Conservation (phyloP, 352 stramenopile species). For the Globisporangium rhizosaccharum region DNA sequence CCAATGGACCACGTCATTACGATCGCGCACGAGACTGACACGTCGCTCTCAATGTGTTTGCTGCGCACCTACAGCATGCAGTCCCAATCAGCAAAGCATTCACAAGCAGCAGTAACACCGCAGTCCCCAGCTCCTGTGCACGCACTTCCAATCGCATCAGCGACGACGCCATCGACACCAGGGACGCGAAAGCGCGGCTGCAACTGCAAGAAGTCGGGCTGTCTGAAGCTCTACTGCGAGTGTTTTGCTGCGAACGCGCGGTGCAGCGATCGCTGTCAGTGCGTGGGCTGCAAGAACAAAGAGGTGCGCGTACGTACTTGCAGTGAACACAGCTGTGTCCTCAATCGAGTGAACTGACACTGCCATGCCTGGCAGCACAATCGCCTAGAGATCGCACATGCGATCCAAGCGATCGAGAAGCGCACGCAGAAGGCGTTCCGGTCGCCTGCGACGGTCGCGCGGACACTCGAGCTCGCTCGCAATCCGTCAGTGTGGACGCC, state of each 20-base stretch:
- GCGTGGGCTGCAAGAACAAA: constrained; percentile 72
- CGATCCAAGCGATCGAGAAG: constrained; percentile 49
- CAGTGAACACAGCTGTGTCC: no score
- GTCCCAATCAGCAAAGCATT: not conserved
- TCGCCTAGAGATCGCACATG: constrained; percentile 44
- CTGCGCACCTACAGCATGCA: no score
- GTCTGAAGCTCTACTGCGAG: constrained; percentile 92
- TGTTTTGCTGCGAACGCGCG: constrained; percentile 55
- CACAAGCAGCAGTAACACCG: not conserved
- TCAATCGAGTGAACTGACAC: not conserved
- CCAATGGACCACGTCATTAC: no score
- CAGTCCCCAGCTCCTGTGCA: no score
- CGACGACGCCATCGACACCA: not conserved
- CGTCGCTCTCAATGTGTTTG: no score
- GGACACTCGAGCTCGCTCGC: constrained; percentile 19
- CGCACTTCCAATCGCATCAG: not conserved
- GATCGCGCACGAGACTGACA: no score
- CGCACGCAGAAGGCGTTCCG: constrained; percentile 43
- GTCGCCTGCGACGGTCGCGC: constrained; percentile 21
- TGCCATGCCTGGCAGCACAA: constrained; percentile 25
- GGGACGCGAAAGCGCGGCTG: constrained; percentile 55
- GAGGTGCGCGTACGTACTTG: constrained; percentile 12
- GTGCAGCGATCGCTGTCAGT: constrained; percentile 66
- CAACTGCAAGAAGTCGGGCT: constrained; percentile 96
- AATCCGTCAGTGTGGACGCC: not conserved